A percentile compares a stretch with the other conserved stretches of the same genome.
phyloP scores from a whole-genome alignment of 352 stramenopile genomes.

The Globisporangium yorkense region DNA sequence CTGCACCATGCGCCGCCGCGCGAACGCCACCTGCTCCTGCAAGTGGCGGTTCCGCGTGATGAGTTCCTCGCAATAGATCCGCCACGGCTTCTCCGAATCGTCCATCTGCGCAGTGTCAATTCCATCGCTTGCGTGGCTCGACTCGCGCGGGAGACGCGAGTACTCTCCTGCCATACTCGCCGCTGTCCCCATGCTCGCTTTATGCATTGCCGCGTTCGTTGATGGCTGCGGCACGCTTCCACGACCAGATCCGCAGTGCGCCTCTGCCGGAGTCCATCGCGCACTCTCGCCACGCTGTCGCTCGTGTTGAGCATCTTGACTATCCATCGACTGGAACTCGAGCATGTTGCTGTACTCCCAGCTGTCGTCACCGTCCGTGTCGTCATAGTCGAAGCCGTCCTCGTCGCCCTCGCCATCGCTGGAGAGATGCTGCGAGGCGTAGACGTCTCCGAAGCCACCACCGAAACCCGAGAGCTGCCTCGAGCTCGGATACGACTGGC shows the following conservation, averaged over 20 bases:
- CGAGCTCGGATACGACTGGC: not conserved
- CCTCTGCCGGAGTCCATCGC: conserved; percentile 2
- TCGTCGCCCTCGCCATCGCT: conserved; percentile 4
- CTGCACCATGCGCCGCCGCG: conserved; percentile 53
- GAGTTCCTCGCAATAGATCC: conserved; percentile 67
- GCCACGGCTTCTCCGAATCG: conserved; percentile 48
- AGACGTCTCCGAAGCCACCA: conserved; percentile 3
- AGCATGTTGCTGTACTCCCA: conserved; percentile 25
- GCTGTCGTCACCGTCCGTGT: conserved; percentile 6
- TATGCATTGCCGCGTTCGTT: not conserved
- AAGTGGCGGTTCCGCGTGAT: conserved; percentile 69
- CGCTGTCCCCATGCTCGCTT: not conserved
- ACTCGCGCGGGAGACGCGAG: not conserved
- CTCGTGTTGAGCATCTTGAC: conserved; percentile 5
- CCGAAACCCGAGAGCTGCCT: not conserved
- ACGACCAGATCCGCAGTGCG: not conserved
- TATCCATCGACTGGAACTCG: conserved; percentile 15
- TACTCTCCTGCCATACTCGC: not conserved
- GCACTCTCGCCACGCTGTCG: no score
- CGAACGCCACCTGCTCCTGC: conserved; percentile 67
- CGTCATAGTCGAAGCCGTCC: conserved; percentile 1
- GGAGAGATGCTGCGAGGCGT: not conserved
- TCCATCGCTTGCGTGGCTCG: not conserved
- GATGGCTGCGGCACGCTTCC: not conserved
- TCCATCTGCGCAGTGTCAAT: not conserved